Percentiles rank a stretch among this genome's conserved stretches.
Conservation (phyloP, 148 eudicot genomes). For the Camellia japonica region DNA sequence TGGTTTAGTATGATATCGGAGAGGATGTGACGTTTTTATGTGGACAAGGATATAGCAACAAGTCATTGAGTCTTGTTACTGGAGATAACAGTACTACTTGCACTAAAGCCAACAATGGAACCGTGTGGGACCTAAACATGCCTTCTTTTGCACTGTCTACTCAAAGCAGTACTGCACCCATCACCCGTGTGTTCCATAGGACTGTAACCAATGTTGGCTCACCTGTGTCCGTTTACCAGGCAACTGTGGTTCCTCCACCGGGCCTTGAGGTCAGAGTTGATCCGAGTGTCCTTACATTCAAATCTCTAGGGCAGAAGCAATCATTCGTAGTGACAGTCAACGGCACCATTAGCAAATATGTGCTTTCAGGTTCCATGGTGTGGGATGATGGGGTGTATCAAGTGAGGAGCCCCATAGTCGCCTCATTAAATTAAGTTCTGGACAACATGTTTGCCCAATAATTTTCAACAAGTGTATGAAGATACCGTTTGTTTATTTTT, state of each 20-base stretch:
- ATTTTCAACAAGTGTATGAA: too few species aligned
- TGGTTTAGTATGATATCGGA: slow-evolving; percentile 38
- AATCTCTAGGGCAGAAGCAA: slow-evolving; percentile 24
- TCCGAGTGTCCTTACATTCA: slow-evolving; percentile 27
- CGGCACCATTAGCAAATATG: not conserved
- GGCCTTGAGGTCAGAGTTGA: slow-evolving; percentile 26
- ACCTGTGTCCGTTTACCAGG: slow-evolving; percentile 31
- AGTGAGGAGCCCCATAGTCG: slow-evolving; percentile 48
- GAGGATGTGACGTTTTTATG: slow-evolving; percentile 35
- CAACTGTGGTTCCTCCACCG: slow-evolving; percentile 10
- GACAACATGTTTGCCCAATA: too few species aligned
- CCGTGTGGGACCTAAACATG: slow-evolving; percentile 43
- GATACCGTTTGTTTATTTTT: too few species aligned
- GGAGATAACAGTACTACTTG: slow-evolving; percentile 36
- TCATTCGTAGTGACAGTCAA: slow-evolving; percentile 21
- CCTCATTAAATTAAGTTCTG: not conserved
- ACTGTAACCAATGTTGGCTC: slow-evolving; percentile 49
- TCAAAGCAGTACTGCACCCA: not conserved
- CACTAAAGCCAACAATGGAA: slow-evolving; percentile 14
- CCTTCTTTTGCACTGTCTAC: slow-evolving; percentile 38
- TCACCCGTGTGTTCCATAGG: slow-evolving; percentile 26
- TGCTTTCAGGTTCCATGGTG: slow-evolving; percentile 31
- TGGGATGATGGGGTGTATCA: slow-evolving; percentile 34
- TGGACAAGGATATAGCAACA: slow-evolving; percentile 37
- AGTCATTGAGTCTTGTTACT: slow-evolving; percentile 26